A percentile compares a stretch with the other conserved stretches of the same genome.
Evolutionary conservation across 2,329 filamentous ascomycete genomes (phyloP).

Genomic region (Shiraia sp.): DNA sequence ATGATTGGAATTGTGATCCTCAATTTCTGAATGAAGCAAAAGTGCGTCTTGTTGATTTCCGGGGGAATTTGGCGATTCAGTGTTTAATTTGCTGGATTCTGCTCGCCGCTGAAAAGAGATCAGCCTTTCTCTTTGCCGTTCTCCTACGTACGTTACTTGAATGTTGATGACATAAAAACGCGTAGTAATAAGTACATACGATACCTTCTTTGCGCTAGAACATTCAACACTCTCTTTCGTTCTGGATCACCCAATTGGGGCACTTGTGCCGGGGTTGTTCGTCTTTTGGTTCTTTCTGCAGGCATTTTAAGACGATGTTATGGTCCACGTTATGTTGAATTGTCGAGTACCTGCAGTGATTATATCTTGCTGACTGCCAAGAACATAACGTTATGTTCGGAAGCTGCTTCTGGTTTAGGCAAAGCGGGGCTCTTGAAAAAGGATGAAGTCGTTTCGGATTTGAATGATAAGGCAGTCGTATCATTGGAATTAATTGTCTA

Average conservation of each 20-base stretch:
- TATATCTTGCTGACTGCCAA: conserved; percentile 7
- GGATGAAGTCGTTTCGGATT: conserved; percentile 2
- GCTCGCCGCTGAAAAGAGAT: conserved; percentile 31
- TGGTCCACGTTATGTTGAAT: conserved; percentile 11
- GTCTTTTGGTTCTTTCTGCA: conserved; percentile 22
- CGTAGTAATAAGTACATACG: conserved; percentile 14
- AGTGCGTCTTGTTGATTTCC: not conserved
- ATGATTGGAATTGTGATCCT: not conserved
- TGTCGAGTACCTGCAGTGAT: not conserved
- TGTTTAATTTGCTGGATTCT: conserved; percentile 12
- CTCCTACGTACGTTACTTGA: conserved; percentile 17
- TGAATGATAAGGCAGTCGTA: too few species aligned
- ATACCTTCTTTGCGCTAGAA: conserved; percentile 37
- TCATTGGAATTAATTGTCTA: too few species aligned
- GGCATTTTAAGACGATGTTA: conserved; percentile 26
- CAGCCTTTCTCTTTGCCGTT: conserved; percentile 30
- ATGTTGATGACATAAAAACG: not conserved
- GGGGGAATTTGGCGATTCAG: not conserved
- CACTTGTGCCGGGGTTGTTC: conserved; percentile 21
- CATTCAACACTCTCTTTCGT: conserved; percentile 36
- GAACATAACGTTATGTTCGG: conserved; percentile 34
- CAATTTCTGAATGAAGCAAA: not conserved
- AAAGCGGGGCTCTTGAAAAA: too few species aligned
- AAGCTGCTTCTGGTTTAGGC: too few species aligned
- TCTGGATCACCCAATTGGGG: conserved; percentile 33